Base-by-base conservation (phyloP, 192 early-diverging fungal species). In the Entomortierella parvispora region DNA sequence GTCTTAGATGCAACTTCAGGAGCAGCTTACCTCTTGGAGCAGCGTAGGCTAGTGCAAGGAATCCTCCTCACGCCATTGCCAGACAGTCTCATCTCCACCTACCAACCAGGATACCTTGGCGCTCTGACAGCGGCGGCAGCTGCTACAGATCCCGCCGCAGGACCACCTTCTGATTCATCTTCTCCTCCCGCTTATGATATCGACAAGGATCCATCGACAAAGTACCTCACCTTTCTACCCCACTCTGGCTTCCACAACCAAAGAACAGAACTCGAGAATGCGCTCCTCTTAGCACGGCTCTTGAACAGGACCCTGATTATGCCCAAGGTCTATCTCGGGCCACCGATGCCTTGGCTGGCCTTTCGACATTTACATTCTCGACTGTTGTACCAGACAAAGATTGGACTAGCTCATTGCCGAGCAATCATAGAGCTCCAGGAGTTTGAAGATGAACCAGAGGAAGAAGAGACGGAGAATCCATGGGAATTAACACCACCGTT, bases 211-310 rank as follows among this genome's bases (percentile, higher is more conserved):
- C 61, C 61, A 11, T 43, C 53, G 0, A 65, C 56, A 61, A 70
- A 79, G 25, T 87, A 58, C 29, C 45, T 87, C 7, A 82, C 82
- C 3, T 87, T 71, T 63, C 47, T 84, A 14, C 86, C 86, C 1
- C 86, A 87, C 25, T 85, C 84, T 37, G 86, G 86, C 14, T 79
- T 87, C 45, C 84, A 87, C 34, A 87, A 87, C 57, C 86, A 87
- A 62, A 65, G 84, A 2, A 69, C 85, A 22, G 80, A 81, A 34
- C 76, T 87, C 23, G 72, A 84, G 25, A 85, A 87, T 42, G 86
- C 84, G 2, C 37, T 82, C 12, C 43, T 83, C 10, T 37, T 87
- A 17, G 84, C 86, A 3, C 75, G 82, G 26, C 43, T 63, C 9
- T 63, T 85, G 42, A 84, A 85, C 49, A 50, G 84, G 22, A 87